These are phyloP conservation scores for Xylaria digitata DNA, from an alignment of 2,329 filamentous ascomycete species.

Conservation along the genomic window DNA sequence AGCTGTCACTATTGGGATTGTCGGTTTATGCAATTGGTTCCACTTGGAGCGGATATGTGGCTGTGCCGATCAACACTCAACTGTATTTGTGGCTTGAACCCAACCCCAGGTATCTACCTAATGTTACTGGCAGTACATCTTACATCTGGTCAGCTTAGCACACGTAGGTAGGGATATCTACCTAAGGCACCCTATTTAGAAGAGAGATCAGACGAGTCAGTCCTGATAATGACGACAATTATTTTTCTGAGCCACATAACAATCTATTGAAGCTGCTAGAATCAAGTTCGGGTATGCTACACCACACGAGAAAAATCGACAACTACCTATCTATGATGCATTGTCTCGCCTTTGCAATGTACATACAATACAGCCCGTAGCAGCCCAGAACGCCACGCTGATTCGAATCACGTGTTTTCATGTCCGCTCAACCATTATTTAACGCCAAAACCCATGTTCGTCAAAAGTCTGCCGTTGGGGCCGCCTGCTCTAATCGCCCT, in stretches of 20 bases:
- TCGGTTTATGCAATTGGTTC: conserved; percentile 21
- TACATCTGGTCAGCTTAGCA: background rate
- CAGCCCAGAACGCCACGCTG: conserved; percentile 37
- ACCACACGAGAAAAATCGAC: background rate
- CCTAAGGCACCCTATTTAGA: too few species aligned
- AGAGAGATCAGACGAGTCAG: too few species aligned
- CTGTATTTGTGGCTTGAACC: conserved; percentile 24
- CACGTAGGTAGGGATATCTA: background rate
- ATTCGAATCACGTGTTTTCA: conserved; percentile 19
- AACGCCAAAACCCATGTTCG: conserved; percentile 22
- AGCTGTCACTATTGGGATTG: conserved; percentile 10
- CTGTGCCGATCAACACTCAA: background rate
- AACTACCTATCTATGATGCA: conserved; percentile 20
- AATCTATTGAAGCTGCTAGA: conserved; percentile 1
- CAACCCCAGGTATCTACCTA: too few species aligned
- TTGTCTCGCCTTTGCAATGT: conserved; percentile 12
- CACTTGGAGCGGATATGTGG: conserved; percentile 16
- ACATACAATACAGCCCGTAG: conserved; percentile 1
- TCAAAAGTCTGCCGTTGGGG: background rate
- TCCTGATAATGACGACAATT: background rate
- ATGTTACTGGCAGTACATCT: too few species aligned
- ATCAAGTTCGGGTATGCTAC: conserved; percentile 5
- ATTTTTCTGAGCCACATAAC: background rate
- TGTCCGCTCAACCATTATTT: conserved; percentile 1
- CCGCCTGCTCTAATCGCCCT: background rate